phyloP scores from a whole-genome alignment of 2,329 filamentous ascomycete genomes.

The Colletotrichum agaves region DNA sequence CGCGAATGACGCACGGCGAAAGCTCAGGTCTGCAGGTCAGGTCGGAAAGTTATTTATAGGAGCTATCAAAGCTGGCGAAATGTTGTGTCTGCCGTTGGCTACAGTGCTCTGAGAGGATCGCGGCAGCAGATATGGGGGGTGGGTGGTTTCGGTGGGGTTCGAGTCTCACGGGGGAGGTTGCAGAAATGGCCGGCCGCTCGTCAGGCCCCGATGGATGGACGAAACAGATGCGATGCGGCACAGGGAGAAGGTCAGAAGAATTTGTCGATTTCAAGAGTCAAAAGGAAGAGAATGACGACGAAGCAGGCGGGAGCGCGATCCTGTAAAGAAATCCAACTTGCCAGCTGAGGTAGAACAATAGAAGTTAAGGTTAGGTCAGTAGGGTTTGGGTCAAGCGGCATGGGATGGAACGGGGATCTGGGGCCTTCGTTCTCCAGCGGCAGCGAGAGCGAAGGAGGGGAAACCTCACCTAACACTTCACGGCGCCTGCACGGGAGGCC shows the following conservation, averaged over 20 bases:
- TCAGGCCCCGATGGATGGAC: conserved; percentile 22
- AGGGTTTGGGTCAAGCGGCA: conserved; percentile 27
- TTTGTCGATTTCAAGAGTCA: conserved; percentile 4
- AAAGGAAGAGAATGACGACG: background rate
- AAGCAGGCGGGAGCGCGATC: conserved; percentile 12
- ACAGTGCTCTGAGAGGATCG: conserved; percentile 25
- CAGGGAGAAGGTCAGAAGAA: background rate
- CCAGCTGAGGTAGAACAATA: conserved; percentile 25
- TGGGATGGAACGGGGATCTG: conserved; percentile 23
- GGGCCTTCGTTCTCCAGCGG: conserved; percentile 24
- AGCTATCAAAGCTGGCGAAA: conserved; percentile 37
- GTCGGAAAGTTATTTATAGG: conserved; percentile 41
- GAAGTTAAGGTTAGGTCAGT: conserved; percentile 19
- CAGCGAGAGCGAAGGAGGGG: conserved; percentile 14
- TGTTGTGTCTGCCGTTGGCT: conserved; percentile 35
- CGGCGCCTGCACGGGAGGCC: conserved; percentile 16
- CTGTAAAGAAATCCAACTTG: conserved; percentile 26
- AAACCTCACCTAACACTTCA: conserved; percentile 10
- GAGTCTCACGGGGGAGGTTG: conserved; percentile 29
- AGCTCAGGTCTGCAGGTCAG: conserved; percentile 33
- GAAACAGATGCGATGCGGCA: conserved; percentile 28
- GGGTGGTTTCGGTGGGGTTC: conserved; percentile 36
- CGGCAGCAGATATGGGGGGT: conserved; percentile 35
- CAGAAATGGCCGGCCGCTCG: conserved; percentile 36
- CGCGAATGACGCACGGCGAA: conserved; percentile 32